Evolutionary conservation across 352 stramenopile genomes (phyloP), one percentile per base, ranked within the genome.

Genomic region (Albugo candida): DNA sequence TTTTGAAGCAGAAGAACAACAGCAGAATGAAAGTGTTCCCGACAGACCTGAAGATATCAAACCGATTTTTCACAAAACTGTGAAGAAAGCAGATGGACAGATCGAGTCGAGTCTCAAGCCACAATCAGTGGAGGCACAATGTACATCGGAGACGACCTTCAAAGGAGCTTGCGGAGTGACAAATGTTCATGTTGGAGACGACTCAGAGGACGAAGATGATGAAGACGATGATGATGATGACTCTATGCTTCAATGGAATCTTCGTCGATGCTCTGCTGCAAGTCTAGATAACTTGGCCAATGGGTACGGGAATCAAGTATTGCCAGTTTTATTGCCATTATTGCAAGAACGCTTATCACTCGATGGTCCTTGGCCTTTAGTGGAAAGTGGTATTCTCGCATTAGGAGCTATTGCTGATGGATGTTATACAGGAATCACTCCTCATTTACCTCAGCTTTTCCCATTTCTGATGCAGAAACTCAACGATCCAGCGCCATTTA

Each of bases 321-420:
- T 98, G 17, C 85, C 86, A 34, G 80, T 82, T 21, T 55, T 98
- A 31, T 55, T 97, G 52, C 93, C 93, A 20, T 56, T 92, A 24
- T 48, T 97, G 17, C 77, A 97, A 60, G 74, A 93, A 49, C 83
- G 88, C 8, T 65, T 98, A 12, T 69, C 71, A 6, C 78, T 83
- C 45, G 61, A 83, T 31, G 89, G 95, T 54, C 82, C 89, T 43
- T 98, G 93, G 93, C 66, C 71, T 13, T 67, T 97, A 14, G 85
- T 95, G 14, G 93, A 98, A 64, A 95, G 87, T 24, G 85, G 83
- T 6, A 97, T 98, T 46, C 60, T 97, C 13, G 83, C 92, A 6
- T 75, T 98, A n/a, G 93, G 93, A 39, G 93, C 93, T 13, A 93
- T 97, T 47, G 87, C 88, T 1, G 88, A 97, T 27, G 79, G 79